Conservation (phyloP, 805 yeast genomes). For the Schwanniomyces occidentalis region DNA sequence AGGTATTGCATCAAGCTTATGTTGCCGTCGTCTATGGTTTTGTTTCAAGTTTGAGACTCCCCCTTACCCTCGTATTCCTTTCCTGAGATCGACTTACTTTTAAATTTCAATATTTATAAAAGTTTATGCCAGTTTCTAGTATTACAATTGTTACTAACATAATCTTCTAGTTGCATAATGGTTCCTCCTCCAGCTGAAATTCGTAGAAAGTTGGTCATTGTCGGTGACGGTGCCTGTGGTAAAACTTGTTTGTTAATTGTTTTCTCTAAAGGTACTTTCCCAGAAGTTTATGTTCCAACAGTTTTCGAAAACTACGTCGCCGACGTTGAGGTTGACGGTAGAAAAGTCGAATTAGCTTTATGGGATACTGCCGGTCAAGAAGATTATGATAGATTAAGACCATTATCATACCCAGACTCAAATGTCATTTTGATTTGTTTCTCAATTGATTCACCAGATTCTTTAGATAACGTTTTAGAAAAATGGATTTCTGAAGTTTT, state of each 20-base stretch:
- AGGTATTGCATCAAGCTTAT: too few species aligned
- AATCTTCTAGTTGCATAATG: slow-evolving; percentile 18
- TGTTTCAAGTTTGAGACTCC: too few species aligned
- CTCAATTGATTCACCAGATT: slow-evolving; percentile 87
- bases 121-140: too few species aligned
- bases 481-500: slow-evolving; percentile 94
- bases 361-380: slow-evolving; percentile 99
- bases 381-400: slow-evolving; percentile 92
- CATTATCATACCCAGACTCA: slow-evolving; percentile 88
- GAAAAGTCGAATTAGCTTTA: slow-evolving; percentile 81
- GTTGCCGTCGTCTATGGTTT: too few species aligned
- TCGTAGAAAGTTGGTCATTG: slow-evolving; percentile 86
- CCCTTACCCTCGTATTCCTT: too few species aligned
- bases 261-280: slow-evolving; percentile 86
- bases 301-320: slow-evolving; percentile 98
- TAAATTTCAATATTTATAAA: too few species aligned
- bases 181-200: slow-evolving; percentile 52
- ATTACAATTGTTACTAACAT: slow-evolving; percentile 1
- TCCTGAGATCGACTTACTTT: too few species aligned
- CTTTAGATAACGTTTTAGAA: slow-evolving; percentile 90
- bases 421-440: slow-evolving; percentile 90
- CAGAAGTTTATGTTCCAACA: slow-evolving; percentile 93
- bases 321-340: slow-evolving; percentile 69
- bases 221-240: slow-evolving; percentile 98
- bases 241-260: slow-evolving; percentile 86